Evolutionary conservation across 495 filamentous ascomycete species (phyloP), one percentile per base, ranked within the genome.

Genomic region (Annulohypoxylon stygium): DNA sequence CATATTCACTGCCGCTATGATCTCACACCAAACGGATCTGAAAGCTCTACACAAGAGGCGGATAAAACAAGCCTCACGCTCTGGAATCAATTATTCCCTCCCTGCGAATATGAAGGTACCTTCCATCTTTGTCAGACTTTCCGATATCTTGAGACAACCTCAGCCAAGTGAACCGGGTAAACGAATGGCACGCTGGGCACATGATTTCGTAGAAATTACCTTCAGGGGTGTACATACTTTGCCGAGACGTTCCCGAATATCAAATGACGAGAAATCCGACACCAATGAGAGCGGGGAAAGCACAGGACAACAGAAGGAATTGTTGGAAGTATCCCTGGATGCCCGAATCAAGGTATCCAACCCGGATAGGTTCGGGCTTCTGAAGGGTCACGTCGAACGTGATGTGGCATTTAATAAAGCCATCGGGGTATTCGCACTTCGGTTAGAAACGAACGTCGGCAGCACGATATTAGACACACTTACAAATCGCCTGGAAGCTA

Each of bases 351-450:
- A 74, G 48, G 77, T 79, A 25, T 74, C 77, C 18, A 62, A 77
- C 23, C 67, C 76, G 18, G 65, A 79, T 14, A 81, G 82, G 47
- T 83, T 89, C 57, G 79, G 78, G 16, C 80, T 83, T 7, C 83
- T 91, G 25, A 80, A 83, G 33, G 82, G 83, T 8, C 83, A 80
- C 34, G 80, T 88, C 23, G 90, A 91, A 67, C 80, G 82, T 5
- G 86, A 92, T 68, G 84, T 93, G 48, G 81, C 82, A 6, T 92
- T 91, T 77, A 84, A 89, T 66, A 78, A 83, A 11, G 71, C 74
- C 3, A 79, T 81, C 0, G 91, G 91, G 2, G 82, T 83, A 16
- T 91, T 94, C 70, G 84, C 84, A 11, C 81, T 93, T 36, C 82
- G 84, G 7, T 74, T 94, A 14, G 82, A 84, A 7, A 85, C 86